phyloP scores from a whole-genome alignment of 2,329 filamentous ascomycete species.

The Cercospora janseana region DNA sequence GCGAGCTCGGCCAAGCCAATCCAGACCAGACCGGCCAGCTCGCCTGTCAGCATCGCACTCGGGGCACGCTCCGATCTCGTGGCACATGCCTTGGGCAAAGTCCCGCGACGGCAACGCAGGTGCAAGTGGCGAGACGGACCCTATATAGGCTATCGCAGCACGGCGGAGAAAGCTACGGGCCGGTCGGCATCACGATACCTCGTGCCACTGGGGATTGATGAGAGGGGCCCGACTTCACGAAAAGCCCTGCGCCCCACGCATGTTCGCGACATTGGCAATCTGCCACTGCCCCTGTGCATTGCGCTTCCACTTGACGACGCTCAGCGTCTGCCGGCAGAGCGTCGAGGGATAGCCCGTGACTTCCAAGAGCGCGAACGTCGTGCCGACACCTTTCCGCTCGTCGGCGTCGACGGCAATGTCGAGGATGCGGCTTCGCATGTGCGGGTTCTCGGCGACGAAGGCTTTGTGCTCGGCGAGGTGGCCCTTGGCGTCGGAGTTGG shows the following conservation, averaged over 20 bases:
- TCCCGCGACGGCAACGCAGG: no score
- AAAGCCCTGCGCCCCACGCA: constrained; percentile 12
- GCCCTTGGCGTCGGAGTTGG: not conserved
- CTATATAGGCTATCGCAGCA: no score
- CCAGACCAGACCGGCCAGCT: no score
- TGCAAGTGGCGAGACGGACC: no score
- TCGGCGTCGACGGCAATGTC: constrained; percentile 10
- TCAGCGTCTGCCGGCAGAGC: constrained; percentile 8
- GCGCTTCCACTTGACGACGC: constrained; percentile 13
- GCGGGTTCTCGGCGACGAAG: constrained; percentile 3
- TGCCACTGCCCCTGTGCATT: constrained; percentile 9
- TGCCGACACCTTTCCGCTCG: constrained; percentile 7
- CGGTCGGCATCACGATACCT: not conserved
- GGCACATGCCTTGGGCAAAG: no score
- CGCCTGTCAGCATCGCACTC: no score
- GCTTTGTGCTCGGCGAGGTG: constrained; percentile 1
- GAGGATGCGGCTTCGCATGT: not conserved
- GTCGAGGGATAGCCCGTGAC: constrained; percentile 15
- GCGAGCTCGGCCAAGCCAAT: no score
- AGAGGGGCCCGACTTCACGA: not conserved
- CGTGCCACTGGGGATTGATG: no score
- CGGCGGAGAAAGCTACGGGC: no score
- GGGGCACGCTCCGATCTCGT: no score
- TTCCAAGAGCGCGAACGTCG: constrained; percentile 4
- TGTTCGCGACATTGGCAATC: constrained; percentile 10